These are phyloP conservation scores for Ligustrum vulgare DNA, from an alignment of 257 asterid species.

Conservation along the genomic window DNA sequence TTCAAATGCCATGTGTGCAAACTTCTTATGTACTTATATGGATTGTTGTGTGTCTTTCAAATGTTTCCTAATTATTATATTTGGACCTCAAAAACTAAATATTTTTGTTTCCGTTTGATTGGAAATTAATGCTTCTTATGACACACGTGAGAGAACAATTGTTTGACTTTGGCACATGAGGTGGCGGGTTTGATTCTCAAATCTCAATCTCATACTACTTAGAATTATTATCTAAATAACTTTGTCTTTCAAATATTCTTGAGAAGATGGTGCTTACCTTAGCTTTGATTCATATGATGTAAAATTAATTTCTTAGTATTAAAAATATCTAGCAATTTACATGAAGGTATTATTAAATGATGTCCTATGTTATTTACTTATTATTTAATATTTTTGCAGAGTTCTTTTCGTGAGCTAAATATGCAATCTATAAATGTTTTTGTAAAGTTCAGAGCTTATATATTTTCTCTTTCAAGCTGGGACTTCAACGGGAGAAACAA, in stretches of 20 bases:
- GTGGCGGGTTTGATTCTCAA: too few relatives aligned
- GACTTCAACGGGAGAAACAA: too few relatives aligned
- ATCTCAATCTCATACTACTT: background rate
- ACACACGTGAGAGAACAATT: too few relatives aligned
- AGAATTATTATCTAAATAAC: background rate
- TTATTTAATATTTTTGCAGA: conserved; percentile 9
- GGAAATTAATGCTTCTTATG: too few relatives aligned
- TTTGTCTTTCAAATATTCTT: background rate
- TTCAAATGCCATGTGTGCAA: background rate
- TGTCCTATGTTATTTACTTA: conserved; percentile 5
- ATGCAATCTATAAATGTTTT: background rate
- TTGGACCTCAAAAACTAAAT: background rate
- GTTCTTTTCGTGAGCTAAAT: conserved; percentile 10
- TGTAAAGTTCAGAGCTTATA: conserved; percentile 9
- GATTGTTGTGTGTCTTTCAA: background rate
- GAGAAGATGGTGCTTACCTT: background rate
- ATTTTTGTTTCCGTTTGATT: too few relatives aligned
- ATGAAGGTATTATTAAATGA: conserved; percentile 45
- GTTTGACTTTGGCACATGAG: too few relatives aligned
- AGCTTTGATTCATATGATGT: background rate
- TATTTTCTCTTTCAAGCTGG: conserved; percentile 13
- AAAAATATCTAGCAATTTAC: background rate
- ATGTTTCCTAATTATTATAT: background rate
- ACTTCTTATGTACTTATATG: too few relatives aligned
- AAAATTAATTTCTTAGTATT: background rate